Evolutionary conservation across 352 stramenopile species (phyloP).

Genomic region (Pythium graminicola): DNA sequence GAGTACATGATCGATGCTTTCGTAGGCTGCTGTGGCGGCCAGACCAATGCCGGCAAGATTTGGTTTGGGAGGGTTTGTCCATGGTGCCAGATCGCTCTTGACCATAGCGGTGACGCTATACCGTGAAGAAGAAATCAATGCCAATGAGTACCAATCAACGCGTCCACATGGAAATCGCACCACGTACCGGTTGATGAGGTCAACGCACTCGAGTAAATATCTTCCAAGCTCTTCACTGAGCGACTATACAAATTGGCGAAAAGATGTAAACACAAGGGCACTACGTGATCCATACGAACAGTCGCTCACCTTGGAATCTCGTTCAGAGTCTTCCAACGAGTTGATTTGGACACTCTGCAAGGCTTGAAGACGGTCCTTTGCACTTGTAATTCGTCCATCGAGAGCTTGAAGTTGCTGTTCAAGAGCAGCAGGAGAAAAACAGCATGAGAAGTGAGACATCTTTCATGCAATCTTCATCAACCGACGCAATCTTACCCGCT

Average conservation of each 20-base stretch:
- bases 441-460: background rate
- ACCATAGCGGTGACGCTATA: conserved; percentile 28
- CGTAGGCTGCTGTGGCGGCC: conserved; percentile 19
- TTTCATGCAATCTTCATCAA: background rate
- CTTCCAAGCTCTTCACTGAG: conserved; percentile 27
- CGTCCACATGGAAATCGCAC: background rate
- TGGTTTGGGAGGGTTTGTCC: conserved; percentile 13
- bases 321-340: background rate
- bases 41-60: conserved; percentile 29
- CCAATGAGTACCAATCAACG: background rate
- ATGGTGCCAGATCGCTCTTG: conserved; percentile 26
- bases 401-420: conserved; percentile 20
- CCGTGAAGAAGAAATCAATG: background rate
- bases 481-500: conserved; percentile 2
- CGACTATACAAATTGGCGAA: background rate
- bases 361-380: conserved; percentile 12
- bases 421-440: background rate
- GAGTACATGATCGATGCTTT: conserved; percentile 31
- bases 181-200: conserved; percentile 32
- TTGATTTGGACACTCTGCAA: conserved; percentile 8
- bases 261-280: background rate
- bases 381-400: conserved; percentile 6
- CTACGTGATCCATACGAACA: background rate
- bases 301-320: conserved; percentile 18
- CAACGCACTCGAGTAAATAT: conserved; percentile 23